A percentile compares a stretch with the other conserved stretches of the same genome.
Conservation (phyloP, 2,329 filamentous ascomycete species). For the Aspergillus calidoustus region DNA sequence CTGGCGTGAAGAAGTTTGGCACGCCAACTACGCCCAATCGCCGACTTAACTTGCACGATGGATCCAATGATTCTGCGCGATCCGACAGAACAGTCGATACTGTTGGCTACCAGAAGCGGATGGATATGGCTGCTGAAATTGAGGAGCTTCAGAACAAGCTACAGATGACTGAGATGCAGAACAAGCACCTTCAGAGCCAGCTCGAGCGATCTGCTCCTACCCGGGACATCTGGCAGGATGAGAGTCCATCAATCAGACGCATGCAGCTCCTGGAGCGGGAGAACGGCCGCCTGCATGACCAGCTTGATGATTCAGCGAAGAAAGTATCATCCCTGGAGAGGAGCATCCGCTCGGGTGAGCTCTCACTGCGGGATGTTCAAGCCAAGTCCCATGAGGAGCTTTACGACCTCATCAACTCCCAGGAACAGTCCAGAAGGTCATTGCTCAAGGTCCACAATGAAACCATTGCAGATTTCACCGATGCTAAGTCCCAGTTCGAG, state of each 20-base stretch:
- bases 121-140: slow-evolving; percentile 88
- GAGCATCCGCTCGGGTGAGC: slow-evolving; percentile 81
- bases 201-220: slow-evolving; percentile 70
- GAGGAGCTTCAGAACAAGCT: slow-evolving; percentile 94
- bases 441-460: slow-evolving; percentile 85
- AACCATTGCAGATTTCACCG: slow-evolving; percentile 80
- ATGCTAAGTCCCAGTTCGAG: slow-evolving; percentile 86
- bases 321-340: slow-evolving; percentile 90
- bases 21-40: slow-evolving; percentile 79
- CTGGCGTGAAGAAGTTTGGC: slow-evolving; percentile 64
- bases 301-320: slow-evolving; percentile 90
- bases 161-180: slow-evolving; percentile 93
- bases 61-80: slow-evolving; percentile 72
- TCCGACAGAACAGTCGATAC: slow-evolving; percentile 88
- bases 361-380: slow-evolving; percentile 88
- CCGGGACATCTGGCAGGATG: slow-evolving; percentile 67
- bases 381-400: slow-evolving; percentile 93
- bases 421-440: slow-evolving; percentile 84
- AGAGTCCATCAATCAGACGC: slow-evolving; percentile 77
- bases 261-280: slow-evolving; percentile 91
- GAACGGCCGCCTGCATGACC: slow-evolving; percentile 88
- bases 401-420: slow-evolving; percentile 87
- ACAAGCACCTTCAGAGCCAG: slow-evolving; percentile 87
- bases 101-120: slow-evolving; percentile 80
- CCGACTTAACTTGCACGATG: slow-evolving; percentile 68